phyloP scores from a whole-genome alignment of 78 protist species.

The Emiliania huxleyi region DNA sequence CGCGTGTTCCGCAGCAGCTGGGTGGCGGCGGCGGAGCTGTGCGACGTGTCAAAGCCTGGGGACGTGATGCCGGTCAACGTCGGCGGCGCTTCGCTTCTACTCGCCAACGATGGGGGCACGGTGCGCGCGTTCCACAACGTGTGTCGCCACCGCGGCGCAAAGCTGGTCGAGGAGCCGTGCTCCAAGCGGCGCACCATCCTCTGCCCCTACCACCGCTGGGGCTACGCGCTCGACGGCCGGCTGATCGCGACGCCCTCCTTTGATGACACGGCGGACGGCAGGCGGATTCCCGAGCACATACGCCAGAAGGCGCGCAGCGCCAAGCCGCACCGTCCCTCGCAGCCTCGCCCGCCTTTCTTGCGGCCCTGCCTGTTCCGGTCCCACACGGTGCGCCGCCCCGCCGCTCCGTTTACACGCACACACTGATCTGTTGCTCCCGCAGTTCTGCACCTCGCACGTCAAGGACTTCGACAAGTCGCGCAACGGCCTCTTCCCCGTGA shows the following conservation, averaged over 20 bases:
- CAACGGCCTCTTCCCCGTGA: background rate
- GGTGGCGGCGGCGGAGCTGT: background rate
- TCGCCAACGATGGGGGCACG: background rate
- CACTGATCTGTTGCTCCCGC: no score
- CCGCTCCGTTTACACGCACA: no score
- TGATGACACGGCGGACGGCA: background rate
- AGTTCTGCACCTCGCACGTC: background rate
- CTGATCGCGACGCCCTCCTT: background rate
- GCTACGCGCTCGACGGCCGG: conserved; percentile 24
- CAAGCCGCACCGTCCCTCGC: no score
- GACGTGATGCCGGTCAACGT: background rate
- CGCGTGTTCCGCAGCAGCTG: no score
- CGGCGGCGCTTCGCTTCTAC: background rate
- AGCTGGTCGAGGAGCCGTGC: background rate
- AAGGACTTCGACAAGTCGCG: background rate
- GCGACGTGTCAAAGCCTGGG: background rate
- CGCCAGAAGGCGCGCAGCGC: background rate
- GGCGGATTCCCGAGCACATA: background rate
- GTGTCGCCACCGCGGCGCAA: conserved; percentile 25
- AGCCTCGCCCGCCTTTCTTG: no score
- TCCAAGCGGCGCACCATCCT: background rate
- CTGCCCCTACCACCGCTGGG: conserved; percentile 31
- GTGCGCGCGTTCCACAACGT: background rate
- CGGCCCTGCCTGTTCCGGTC: no score
- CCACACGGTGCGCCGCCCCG: no score